These are phyloP conservation scores for Paecilomyces sp. DNA, from an alignment of 2,329 filamentous ascomycete species.

Conservation along the genomic window DNA sequence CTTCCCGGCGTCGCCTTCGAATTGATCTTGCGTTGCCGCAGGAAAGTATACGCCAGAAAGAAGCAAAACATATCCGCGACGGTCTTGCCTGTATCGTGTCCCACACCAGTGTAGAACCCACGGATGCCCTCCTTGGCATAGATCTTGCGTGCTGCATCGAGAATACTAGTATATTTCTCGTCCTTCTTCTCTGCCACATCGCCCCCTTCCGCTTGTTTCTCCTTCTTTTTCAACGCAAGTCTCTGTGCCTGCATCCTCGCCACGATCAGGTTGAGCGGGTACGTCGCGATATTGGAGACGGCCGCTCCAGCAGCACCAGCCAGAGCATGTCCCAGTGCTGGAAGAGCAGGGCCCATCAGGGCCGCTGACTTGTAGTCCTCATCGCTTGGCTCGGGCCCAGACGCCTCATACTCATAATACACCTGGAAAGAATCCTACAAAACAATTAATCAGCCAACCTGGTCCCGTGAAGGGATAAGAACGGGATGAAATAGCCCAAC, in stretches of 20 bases:
- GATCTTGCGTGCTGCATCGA: slow-evolving; percentile 66
- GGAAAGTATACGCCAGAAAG: slow-evolving; percentile 69
- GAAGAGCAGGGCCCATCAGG: slow-evolving; percentile 45
- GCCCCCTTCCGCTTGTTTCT: slow-evolving; percentile 30
- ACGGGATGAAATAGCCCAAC: background rate
- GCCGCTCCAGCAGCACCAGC: slow-evolving; percentile 74
- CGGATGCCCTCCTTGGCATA: slow-evolving; percentile 64
- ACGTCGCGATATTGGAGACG: slow-evolving; percentile 69
- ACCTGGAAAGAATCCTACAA: slow-evolving; percentile 16
- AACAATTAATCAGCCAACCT: background rate
- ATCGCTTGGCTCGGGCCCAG: slow-evolving; percentile 12
- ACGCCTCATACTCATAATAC: slow-evolving; percentile 34
- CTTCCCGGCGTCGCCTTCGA: slow-evolving; percentile 15
- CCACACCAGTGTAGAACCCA: slow-evolving; percentile 63
- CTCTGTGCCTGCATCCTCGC: slow-evolving; percentile 76
- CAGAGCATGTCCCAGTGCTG: slow-evolving; percentile 72
- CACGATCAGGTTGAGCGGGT: slow-evolving; percentile 75
- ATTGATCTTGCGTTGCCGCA: slow-evolving; percentile 41
- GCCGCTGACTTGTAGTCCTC: slow-evolving; percentile 24
- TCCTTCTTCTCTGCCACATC: slow-evolving; percentile 44
- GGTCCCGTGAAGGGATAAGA: background rate
- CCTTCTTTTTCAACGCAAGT: slow-evolving; percentile 39
- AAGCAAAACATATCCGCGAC: slow-evolving; percentile 75
- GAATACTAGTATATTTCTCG: slow-evolving; percentile 54
- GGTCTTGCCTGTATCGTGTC: slow-evolving; percentile 59